A percentile compares a stretch with the other conserved stretches of the same genome.
Evolutionary conservation across 257 asterid species (phyloP).

Genomic region (Datura wrightii): DNA sequence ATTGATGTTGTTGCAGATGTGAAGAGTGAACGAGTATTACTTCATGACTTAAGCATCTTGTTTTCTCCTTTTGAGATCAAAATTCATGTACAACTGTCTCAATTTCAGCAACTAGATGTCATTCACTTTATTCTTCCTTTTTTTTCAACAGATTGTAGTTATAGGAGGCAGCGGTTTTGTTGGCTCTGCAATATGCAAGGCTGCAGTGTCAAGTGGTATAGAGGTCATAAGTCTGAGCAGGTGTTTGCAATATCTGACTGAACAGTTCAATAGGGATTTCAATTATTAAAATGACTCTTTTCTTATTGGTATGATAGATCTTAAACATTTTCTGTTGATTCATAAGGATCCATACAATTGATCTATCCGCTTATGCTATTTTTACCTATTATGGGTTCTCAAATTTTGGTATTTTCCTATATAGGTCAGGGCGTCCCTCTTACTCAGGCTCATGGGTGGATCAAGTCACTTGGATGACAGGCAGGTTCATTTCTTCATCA

Average conservation of each 20-base stretch:
- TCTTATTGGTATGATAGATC: not conserved
- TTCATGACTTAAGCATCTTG: slow-evolving; percentile 23
- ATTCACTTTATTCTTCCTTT: slow-evolving; percentile 32
- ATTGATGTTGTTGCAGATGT: slow-evolving; percentile 92
- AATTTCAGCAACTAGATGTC: not conserved
- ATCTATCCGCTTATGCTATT: not conserved
- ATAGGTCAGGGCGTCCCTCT: slow-evolving; percentile 87
- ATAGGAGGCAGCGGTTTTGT: slow-evolving; percentile 98
- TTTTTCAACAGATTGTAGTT: slow-evolving; percentile 73
- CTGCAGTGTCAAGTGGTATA: slow-evolving; percentile 95
- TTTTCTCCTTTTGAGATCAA: slow-evolving; percentile 25
- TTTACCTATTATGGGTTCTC: not conserved
- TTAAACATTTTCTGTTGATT: slow-evolving; percentile 23
- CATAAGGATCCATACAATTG: slow-evolving; percentile 7
- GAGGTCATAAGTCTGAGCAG: slow-evolving; percentile 98
- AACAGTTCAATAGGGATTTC: slow-evolving; percentile 30
- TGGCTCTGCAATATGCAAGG: slow-evolving; percentile 97
- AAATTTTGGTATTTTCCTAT: slow-evolving; percentile 26
- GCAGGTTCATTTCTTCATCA: slow-evolving; percentile 58
- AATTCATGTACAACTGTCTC: not conserved
- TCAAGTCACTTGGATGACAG: slow-evolving; percentile 94
- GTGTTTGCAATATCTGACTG: slow-evolving; percentile 43
- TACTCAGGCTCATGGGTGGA: slow-evolving; percentile 82
- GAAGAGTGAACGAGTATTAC: slow-evolving; percentile 76
- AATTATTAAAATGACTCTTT: slow-evolving; percentile 16